These are phyloP conservation scores for Santalum album DNA, from an alignment of 164 flowering plant genomes.

Conservation along the genomic window DNA sequence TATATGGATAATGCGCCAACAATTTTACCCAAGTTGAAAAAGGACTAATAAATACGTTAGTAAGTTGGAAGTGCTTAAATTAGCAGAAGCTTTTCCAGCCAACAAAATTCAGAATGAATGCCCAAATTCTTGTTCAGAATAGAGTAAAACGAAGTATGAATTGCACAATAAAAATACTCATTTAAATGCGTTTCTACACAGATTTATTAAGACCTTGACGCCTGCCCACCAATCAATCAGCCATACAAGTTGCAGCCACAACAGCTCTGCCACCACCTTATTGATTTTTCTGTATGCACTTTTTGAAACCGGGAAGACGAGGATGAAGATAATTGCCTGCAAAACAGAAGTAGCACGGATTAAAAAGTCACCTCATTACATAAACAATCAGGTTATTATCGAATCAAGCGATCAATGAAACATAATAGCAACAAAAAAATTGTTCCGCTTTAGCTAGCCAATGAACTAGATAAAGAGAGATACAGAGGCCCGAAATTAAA, in stretches of 20 bases:
- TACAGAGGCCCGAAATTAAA: too few species aligned
- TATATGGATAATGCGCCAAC: too few species aligned
- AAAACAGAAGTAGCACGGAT: neutral
- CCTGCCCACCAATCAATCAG: conserved; percentile 96
- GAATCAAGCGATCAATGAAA: too few species aligned
- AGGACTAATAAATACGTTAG: too few species aligned
- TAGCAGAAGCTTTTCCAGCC: too few species aligned
- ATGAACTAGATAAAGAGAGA: too few species aligned
- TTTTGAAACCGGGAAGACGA: conserved; percentile 68
- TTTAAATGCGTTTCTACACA: neutral
- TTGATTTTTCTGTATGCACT: conserved; percentile 71
- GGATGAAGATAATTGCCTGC: conserved; percentile 66
- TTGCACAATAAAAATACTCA: conserved; percentile 1
- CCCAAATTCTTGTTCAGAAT: too few species aligned
- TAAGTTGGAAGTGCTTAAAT: too few species aligned
- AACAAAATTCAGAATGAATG: too few species aligned
- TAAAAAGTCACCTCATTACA: neutral
- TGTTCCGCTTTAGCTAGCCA: too few species aligned
- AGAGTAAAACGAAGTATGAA: conserved; percentile 10
- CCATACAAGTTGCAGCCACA: conserved; percentile 96
- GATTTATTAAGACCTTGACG: conserved; percentile 50
- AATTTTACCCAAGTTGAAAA: too few species aligned
- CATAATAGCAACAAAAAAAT: too few species aligned
- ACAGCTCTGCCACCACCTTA: conserved; percentile 59
- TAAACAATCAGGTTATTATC: neutral